These are phyloP conservation scores for Lentinula boryana DNA, from an alignment of 768 basidiomycete genomes.

Conservation along the genomic window DNA sequence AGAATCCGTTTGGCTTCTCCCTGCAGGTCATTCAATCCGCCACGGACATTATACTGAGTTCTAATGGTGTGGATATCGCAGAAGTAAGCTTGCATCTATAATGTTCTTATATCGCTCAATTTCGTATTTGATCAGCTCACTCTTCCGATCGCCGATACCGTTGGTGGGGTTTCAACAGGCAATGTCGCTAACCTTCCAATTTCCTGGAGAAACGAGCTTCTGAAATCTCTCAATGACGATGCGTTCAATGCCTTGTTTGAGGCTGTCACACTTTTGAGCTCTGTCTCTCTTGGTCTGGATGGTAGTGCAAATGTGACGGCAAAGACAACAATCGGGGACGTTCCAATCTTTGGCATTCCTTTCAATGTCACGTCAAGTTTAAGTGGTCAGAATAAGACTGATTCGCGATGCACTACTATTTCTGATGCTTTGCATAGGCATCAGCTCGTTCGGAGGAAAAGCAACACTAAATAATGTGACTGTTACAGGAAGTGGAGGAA, in stretches of 20 bases:
- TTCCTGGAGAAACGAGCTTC: slow-evolving; percentile 48
- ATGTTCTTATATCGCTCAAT: background rate
- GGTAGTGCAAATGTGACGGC: slow-evolving; percentile 56
- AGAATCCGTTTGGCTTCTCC: slow-evolving; percentile 75
- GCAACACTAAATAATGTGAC: slow-evolving; percentile 50
- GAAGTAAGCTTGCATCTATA: slow-evolving; percentile 26
- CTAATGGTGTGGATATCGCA: slow-evolving; percentile 44
- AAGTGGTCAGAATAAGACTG: slow-evolving; percentile 29
- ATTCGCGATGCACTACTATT: background rate
- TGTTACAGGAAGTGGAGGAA: slow-evolving; percentile 61
- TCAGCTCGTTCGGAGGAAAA: slow-evolving; percentile 51
- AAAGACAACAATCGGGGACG: slow-evolving; percentile 57
- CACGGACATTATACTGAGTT: slow-evolving; percentile 47
- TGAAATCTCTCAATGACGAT: slow-evolving; percentile 47
- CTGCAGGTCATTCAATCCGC: slow-evolving; percentile 55
- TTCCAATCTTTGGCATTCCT: slow-evolving; percentile 58
- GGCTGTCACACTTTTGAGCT: slow-evolving; percentile 44
- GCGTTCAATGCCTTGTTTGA: slow-evolving; percentile 56
- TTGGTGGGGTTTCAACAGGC: slow-evolving; percentile 65
- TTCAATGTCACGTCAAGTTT: slow-evolving; percentile 56
- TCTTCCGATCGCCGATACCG: slow-evolving; percentile 40
- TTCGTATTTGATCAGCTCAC: slow-evolving; percentile 30
- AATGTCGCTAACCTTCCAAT: slow-evolving; percentile 57
- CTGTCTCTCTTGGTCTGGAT: slow-evolving; percentile 40
- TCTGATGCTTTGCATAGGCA: slow-evolving; percentile 30